Conservation (phyloP, 2,329 filamentous ascomycete species). For the Aureobasidium melanogenum region DNA sequence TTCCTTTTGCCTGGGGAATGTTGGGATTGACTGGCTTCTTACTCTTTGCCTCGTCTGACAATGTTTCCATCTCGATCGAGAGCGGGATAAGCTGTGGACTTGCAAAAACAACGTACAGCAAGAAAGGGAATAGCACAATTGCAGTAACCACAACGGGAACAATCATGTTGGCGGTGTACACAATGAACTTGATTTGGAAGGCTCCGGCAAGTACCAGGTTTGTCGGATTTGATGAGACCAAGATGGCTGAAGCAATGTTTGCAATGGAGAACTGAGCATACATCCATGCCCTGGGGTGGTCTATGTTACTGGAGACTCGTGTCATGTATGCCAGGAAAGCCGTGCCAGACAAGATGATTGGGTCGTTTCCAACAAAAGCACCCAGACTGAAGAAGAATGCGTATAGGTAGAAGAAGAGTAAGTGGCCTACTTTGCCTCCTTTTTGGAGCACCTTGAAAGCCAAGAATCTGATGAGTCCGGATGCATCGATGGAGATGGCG, state of each 20-base stretch:
- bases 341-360: conserved; percentile 65
- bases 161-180: conserved; percentile 70
- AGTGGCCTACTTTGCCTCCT: conserved; percentile 58
- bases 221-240: conserved; percentile 71
- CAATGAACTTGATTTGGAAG: conserved; percentile 62
- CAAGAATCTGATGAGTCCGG: conserved; percentile 60
- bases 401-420: conserved; percentile 65
- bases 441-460: conserved; percentile 62
- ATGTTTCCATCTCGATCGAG: conserved; percentile 59
- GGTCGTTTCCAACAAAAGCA: conserved; percentile 64
- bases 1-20: conserved; percentile 56
- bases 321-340: conserved; percentile 72
- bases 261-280: conserved; percentile 62
- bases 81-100: conserved; percentile 55
- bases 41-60: conserved; percentile 48
- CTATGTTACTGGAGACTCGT: conserved; percentile 62
- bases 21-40: conserved; percentile 61
- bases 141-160: conserved; percentile 62
- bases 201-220: conserved; percentile 67
- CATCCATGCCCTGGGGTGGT: conserved; percentile 64
- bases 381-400: conserved; percentile 61
- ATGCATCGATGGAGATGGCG: conserved; percentile 68
- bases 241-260: conserved; percentile 65
- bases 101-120: conserved; percentile 61
- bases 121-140: conserved; percentile 58